Evolutionary conservation across 2,329 filamentous ascomycete species (phyloP), one percentile per base, ranked within the genome.

Genomic region (Sarocladium strictum): DNA sequence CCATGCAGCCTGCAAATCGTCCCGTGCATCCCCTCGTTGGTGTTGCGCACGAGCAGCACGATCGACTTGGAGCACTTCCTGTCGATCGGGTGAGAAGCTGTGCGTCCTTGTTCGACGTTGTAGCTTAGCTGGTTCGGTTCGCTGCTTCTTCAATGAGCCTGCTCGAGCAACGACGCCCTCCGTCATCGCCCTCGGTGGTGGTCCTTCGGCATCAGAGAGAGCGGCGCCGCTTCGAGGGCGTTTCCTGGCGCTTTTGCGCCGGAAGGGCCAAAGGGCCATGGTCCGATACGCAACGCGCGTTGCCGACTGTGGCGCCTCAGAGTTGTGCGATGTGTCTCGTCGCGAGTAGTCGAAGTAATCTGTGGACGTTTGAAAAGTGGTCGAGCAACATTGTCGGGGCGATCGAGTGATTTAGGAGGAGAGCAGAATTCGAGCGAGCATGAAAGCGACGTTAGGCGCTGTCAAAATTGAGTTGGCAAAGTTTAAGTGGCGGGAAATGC

Each of bases 191-290:
- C 69, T 72, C 60, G 68, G 69, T 57, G 61, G 65, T 51, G 67
- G 55, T 14, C 73, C 73, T 66, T 83, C 76, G 64, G 76, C 70
- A 63, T 79, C 79, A 57, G 78, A 72, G 60, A 80, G 70, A 61
- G 78, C 78, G 62, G 77, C 79, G 69, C 82, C 69, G 60, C 72
- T 73, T 57, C 74, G 72, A 59, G 76, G 69, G 65, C 78, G 76
- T 71, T 76, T 83, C 71, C 85, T 85, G 70, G 84, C 85, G 72
- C 81, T 85, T 72, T 80, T 86, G 65, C 86, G 84, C 71, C 85
- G 79, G 71, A 95, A 96, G 58, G 86, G 89, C 90, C 90, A 95
- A 70, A 92, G 75, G 67, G 86, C 83, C 89, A 93, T 93, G 55
- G 58, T 69, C 41, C 17, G 27, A 11, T 33, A 23, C n/a, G 47